These are phyloP conservation scores for Trichosanthes truncata DNA, from an alignment of 306 rosid species.

Conservation along the genomic window DNA sequence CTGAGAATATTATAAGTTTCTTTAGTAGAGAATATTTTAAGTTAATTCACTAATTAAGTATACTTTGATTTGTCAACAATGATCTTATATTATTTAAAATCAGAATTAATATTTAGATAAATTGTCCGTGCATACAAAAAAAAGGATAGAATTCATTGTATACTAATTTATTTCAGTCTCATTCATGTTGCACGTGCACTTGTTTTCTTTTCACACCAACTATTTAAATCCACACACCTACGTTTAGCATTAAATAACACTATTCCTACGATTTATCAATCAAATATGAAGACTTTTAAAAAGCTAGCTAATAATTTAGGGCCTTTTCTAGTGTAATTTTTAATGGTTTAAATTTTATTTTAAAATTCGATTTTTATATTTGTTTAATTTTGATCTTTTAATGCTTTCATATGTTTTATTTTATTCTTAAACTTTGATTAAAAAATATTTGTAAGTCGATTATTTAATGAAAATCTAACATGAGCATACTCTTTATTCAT, in stretches of 20 bases:
- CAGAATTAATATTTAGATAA: not conserved
- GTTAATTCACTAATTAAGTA: not conserved
- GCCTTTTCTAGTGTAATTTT: not conserved
- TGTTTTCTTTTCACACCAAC: slow-evolving; percentile 4
- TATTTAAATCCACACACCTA: not conserved
- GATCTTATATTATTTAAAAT: not conserved
- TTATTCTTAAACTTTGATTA: not conserved
- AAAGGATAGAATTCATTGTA: not conserved
- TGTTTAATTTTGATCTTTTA: not conserved
- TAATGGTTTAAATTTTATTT: not conserved
- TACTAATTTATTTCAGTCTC: not conserved
- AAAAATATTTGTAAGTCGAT: not conserved
- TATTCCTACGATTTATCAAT: not conserved
- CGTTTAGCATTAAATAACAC: not conserved
- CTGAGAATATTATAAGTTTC: not conserved
- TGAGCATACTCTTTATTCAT: not conserved
- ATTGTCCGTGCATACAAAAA: not conserved
- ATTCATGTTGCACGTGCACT: slow-evolving; percentile 3
- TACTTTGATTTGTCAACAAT: not conserved
- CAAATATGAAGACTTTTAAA: not conserved
- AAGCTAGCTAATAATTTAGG: not conserved
- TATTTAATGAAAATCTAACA: not conserved
- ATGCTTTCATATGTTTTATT: not conserved
- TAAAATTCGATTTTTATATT: not conserved
- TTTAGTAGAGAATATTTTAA: not conserved